phyloP scores from a whole-genome alignment of 257 asterid genomes.

The Solanum arcanum region DNA sequence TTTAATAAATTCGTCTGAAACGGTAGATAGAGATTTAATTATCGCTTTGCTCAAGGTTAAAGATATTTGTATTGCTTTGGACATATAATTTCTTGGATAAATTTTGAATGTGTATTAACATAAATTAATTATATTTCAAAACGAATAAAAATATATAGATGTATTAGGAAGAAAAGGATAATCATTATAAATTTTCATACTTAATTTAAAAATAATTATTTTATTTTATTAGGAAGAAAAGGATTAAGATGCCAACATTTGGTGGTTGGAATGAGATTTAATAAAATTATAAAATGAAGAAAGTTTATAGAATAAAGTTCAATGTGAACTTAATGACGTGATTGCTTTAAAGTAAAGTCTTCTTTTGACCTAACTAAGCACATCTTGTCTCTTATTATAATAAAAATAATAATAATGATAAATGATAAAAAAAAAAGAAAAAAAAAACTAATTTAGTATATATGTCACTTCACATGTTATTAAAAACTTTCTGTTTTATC shows the following conservation, averaged over 20 bases:
- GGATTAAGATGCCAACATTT: not conserved
- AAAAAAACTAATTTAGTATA: not conserved
- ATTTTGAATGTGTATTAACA: not conserved
- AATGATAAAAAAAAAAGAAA: not conserved
- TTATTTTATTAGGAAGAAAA: not conserved
- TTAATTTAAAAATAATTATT: not conserved
- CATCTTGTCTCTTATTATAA: not conserved
- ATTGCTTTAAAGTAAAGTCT: slow-evolving; percentile 33
- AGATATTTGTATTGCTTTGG: not conserved
- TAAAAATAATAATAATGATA: not conserved
- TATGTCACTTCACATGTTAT: not conserved
- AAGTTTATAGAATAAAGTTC: slow-evolving; percentile 8
- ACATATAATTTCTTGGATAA: not conserved
- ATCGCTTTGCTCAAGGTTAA: not conserved
- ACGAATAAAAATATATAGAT: too few relatives aligned
- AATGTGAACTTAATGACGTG: slow-evolving; percentile 6
- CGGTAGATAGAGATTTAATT: too few relatives aligned
- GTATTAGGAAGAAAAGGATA: not conserved
- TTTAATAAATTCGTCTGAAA: not conserved
- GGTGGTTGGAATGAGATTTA: slow-evolving; percentile 6
- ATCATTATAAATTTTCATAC: not conserved
- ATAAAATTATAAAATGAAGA: not conserved
- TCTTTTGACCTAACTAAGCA: slow-evolving; percentile 2
- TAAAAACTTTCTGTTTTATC: too few relatives aligned
- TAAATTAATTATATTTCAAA: not conserved